Conservation (phyloP, 192 early-diverging fungal species). For the Coemansia sp. region DNA sequence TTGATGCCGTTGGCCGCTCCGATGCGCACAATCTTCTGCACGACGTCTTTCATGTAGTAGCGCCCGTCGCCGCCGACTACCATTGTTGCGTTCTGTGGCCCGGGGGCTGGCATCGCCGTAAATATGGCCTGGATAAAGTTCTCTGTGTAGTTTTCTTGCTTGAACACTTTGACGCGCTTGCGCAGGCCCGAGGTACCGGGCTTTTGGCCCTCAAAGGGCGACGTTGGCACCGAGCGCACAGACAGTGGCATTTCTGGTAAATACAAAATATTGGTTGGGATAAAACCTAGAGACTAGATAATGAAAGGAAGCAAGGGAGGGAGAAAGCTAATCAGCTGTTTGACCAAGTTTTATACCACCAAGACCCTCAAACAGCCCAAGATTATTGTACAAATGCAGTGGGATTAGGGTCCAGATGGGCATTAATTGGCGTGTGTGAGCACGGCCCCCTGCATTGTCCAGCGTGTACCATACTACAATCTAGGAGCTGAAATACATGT, state of each 20-base stretch:
- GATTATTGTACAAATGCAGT: background rate
- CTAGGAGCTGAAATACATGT: background rate
- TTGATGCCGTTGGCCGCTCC: conserved; percentile 82
- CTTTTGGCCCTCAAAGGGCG: conserved; percentile 88
- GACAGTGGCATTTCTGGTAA: conserved; percentile 7
- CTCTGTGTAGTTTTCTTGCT: conserved; percentile 93
- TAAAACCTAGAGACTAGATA: background rate
- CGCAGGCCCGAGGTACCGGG: conserved; percentile 95
- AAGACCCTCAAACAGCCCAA: background rate
- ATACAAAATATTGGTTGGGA: conserved; percentile 1
- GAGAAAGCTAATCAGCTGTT: background rate
- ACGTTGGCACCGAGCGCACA: conserved; percentile 62
- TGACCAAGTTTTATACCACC: background rate
- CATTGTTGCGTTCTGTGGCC: conserved; percentile 73
- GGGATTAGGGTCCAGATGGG: background rate
- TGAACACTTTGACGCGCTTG: conserved; percentile 93
- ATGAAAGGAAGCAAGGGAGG: background rate
- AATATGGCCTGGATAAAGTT: conserved; percentile 95
- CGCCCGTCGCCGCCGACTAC: conserved; percentile 97
- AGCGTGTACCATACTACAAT: background rate
- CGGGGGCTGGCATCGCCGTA: conserved; percentile 72
- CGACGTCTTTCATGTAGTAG: conserved; percentile 79
- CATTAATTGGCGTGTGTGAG: background rate
- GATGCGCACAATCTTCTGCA: conserved; percentile 85
- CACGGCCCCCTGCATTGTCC: background rate